Base-by-base conservation (phyloP, 139 green algal genomes). In the Picochlorum sp. region DNA sequence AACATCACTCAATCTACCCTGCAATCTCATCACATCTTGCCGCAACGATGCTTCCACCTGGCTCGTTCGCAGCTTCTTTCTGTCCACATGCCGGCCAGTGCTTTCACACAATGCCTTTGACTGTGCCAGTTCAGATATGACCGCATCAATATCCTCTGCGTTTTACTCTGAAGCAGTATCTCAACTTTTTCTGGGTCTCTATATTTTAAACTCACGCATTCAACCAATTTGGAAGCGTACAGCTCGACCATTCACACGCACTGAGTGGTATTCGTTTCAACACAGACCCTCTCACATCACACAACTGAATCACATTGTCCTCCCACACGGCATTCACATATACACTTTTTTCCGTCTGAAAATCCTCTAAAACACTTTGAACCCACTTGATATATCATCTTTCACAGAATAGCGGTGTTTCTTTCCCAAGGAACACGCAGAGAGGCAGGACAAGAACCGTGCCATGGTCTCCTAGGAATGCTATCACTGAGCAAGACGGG, bases 121-220 rank as follows among this genome's bases (percentile, higher is more conserved):
- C 34, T 41, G 34, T 14, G 34, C 8, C 34, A 41, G 34, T 41
- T 41, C 34, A 41, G 0, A 41, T 41, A 41, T 41, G 34, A 41
- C 34, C 34, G 34, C 34, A 3, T 41, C 2, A 41, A 41, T 11
- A 41, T 41, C 34, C 34, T 1, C 34, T 41, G 8, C 34, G 34
- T 41, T 41, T 9, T 41, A 41, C 34, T 41, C 34, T 41, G 34
- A 10, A 76, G 62, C 37, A 76, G 10, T 9, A 76, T 45, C 44
- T 76, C 69, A 2, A 45, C 34, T 1, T 26, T 16, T 20, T 32
- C 18, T n/a, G 20, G 11, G 1, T 21, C 23, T 20, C 49, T 45
- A 0, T 71, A 50, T 20, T 49, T 51, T 32, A 76, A 45, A 15
- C 16, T 55, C 18, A 76, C 20, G 11, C 30, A 63, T 23, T 76